A percentile compares a stretch with the other conserved stretches of the same genome.
Conservation (phyloP, 2,329 filamentous ascomycete species). For the Fusarium agapanthi region DNA sequence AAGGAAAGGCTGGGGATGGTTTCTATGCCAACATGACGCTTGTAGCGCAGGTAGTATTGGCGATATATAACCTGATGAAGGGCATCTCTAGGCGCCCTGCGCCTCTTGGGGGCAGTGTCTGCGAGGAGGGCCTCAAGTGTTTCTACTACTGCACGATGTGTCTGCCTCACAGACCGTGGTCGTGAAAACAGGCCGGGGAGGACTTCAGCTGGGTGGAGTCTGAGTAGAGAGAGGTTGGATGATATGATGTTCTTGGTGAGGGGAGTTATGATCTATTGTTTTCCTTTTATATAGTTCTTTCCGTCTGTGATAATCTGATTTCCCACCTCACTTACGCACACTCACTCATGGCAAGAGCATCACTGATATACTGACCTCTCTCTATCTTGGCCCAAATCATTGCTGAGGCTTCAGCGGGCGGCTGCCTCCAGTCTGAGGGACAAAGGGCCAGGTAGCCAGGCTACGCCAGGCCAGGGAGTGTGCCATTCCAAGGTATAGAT, state of each 20-base stretch:
- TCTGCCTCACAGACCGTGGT: conserved; percentile 4
- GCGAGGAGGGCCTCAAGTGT: conserved; percentile 10
- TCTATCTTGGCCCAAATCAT: background rate
- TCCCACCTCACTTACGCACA: background rate
- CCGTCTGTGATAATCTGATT: conserved; percentile 2
- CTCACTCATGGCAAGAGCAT: background rate
- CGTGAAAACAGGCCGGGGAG: conserved; percentile 12
- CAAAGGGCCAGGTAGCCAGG: too few species aligned
- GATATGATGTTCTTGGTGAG: background rate
- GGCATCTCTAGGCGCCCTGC: conserved; percentile 25
- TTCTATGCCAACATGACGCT: conserved; percentile 26
- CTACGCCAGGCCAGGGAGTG: background rate
- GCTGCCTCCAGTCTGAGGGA: background rate
- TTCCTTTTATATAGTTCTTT: background rate
- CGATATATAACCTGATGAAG: conserved; percentile 26
- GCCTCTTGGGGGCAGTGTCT: conserved; percentile 5
- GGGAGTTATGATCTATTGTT: background rate
- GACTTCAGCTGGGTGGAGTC: conserved; percentile 21
- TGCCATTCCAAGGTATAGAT: background rate
- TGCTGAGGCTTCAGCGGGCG: background rate
- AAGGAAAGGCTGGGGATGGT: conserved; percentile 3
- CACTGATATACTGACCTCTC: background rate
- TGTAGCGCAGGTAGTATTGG: background rate
- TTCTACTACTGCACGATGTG: background rate
- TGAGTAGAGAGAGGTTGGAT: background rate